Evolutionary conservation across 768 basidiomycete genomes (phyloP).

Genomic region (Kwoniella europaea): DNA sequence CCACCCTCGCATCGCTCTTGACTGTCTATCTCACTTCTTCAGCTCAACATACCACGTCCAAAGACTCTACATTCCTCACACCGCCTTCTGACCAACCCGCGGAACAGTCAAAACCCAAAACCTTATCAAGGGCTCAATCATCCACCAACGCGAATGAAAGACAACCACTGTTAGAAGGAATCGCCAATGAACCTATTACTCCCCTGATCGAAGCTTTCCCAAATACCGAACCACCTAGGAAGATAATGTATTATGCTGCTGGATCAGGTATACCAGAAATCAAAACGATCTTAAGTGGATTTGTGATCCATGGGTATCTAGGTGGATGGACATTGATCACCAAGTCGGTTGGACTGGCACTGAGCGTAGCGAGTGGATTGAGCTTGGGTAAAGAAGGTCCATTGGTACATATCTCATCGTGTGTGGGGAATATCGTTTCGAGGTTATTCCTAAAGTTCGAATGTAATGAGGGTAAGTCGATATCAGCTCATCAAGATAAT

Average conservation of each 20-base stretch:
- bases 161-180: conserved; percentile 32
- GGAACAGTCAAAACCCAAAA: neutral
- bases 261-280: conserved; percentile 97
- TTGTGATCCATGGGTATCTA: conserved; percentile 96
- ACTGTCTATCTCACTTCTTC: conserved; percentile 88
- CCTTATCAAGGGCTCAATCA: conserved; percentile 5
- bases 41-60: conserved; percentile 82
- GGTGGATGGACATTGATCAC: conserved; percentile 86
- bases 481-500: neutral
- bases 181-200: conserved; percentile 23
- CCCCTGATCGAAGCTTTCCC: conserved; percentile 24
- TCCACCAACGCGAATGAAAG: conserved; percentile 34
- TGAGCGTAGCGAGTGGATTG: conserved; percentile 90
- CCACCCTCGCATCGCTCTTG: conserved; percentile 73
- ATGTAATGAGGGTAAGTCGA: conserved; percentile 79
- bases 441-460: conserved; percentile 87
- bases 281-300: conserved; percentile 69
- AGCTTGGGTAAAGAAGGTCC: conserved; percentile 87
- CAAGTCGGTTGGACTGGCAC: conserved; percentile 83
- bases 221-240: conserved; percentile 59
- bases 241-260: conserved; percentile 86
- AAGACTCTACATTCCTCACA: conserved; percentile 71
- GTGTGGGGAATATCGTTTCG: conserved; percentile 90
- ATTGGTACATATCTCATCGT: conserved; percentile 91
- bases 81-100: conserved; percentile 19